phyloP scores from a whole-genome alignment of 2,329 filamentous ascomycete genomes.

The Colletotrichum sp. region DNA sequence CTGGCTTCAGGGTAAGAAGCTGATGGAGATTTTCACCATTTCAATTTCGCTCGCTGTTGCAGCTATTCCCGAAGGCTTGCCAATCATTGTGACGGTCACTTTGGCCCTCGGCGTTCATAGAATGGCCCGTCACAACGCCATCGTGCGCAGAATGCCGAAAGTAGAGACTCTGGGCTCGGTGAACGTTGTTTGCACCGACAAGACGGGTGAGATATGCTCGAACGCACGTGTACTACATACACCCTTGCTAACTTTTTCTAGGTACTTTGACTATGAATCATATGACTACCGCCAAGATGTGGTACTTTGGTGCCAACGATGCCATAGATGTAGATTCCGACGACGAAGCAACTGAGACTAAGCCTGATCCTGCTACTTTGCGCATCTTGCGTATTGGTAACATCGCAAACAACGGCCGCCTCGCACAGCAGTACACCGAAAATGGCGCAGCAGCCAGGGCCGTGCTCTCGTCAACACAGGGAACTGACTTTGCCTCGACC shows the following conservation, averaged over 20 bases:
- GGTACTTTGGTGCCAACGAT: slow-evolving; percentile 79
- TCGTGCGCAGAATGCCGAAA: slow-evolving; percentile 93
- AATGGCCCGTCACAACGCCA: slow-evolving; percentile 95
- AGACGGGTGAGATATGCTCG: slow-evolving; percentile 69
- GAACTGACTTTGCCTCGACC: slow-evolving; percentile 62
- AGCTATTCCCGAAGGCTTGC: slow-evolving; percentile 92
- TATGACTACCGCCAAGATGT: slow-evolving; percentile 97
- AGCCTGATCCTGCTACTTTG: slow-evolving; percentile 75
- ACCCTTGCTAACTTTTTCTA: slow-evolving; percentile 29
- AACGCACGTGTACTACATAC: not conserved
- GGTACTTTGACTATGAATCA: slow-evolving; percentile 96
- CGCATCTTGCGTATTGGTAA: slow-evolving; percentile 92
- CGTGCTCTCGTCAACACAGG: slow-evolving; percentile 84
- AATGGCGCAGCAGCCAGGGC: slow-evolving; percentile 76
- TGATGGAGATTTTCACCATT: slow-evolving; percentile 96
- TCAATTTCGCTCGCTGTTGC: slow-evolving; percentile 96
- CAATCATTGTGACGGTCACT: slow-evolving; percentile 98
- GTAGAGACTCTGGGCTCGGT: slow-evolving; percentile 98
- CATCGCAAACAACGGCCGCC: slow-evolving; percentile 91
- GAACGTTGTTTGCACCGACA: slow-evolving; percentile 99
- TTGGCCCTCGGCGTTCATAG: slow-evolving; percentile 92
- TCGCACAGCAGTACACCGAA: slow-evolving; percentile 75
- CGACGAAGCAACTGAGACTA: slow-evolving; percentile 57
- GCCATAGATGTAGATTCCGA: slow-evolving; percentile 60
- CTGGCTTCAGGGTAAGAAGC: slow-evolving; percentile 84